Percentiles rank a stretch among this genome's conserved stretches.
Conservation (phyloP, 108 stramenopile genomes). For the Pseudonitzschia multiseries region DNA sequence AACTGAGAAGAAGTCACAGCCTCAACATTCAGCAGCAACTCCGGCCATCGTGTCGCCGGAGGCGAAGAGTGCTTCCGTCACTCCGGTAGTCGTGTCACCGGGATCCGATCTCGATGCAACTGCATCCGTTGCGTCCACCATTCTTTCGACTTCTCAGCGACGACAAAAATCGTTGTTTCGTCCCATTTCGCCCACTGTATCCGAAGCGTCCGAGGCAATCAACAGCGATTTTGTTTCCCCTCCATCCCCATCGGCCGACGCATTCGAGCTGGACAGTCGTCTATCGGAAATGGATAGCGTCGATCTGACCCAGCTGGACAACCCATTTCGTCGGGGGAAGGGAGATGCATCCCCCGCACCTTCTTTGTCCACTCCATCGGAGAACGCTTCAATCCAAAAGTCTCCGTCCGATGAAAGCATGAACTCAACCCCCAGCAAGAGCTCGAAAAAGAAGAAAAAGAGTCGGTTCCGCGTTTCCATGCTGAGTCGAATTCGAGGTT, state of each 20-base stretch:
- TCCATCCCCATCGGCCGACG: neutral
- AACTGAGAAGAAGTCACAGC: neutral
- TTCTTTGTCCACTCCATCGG: no score
- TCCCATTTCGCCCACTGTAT: constrained; percentile 6
- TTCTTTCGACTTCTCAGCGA: neutral
- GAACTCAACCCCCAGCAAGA: neutral
- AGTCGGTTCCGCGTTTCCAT: constrained; percentile 1
- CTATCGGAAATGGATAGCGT: constrained; percentile 8
- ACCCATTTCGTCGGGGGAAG: constrained; percentile 8
- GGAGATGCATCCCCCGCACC: neutral
- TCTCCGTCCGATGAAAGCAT: neutral
- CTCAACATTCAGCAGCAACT: neutral
- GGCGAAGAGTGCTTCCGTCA: neutral
- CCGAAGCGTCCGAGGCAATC: constrained; percentile 10
- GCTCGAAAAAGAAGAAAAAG: neutral
- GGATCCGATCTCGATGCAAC: neutral
- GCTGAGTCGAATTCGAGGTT: neutral
- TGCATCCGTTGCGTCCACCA: neutral
- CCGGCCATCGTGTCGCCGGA: neutral
- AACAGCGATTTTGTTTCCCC: neutral
- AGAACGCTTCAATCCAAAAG: neutral
- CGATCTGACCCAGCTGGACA: neutral
- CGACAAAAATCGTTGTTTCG: constrained; percentile 6
- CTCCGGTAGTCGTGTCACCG: neutral
- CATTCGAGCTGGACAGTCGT: constrained; percentile 10